A percentile compares a stretch with the other conserved stretches of the same genome.
Evolutionary conservation across 192 early-diverging fungal genomes (phyloP).

Genomic region (Linnemannia elongata): DNA sequence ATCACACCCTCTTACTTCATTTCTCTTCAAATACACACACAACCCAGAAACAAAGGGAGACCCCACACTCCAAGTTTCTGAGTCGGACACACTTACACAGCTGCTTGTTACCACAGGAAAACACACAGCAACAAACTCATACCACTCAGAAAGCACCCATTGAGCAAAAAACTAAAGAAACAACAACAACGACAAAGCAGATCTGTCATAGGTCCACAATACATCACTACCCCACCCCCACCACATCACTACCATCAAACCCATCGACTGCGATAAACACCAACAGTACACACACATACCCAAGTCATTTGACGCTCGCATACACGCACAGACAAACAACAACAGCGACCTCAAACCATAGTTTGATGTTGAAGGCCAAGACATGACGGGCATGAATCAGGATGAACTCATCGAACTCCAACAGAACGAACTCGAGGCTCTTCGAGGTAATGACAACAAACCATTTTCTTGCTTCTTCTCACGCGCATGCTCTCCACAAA

Average conservation of each 20-base stretch:
- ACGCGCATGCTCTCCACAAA: constrained; percentile 6
- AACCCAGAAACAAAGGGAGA: neutral
- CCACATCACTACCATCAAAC: too few relatives aligned
- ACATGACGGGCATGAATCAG: constrained; percentile 56
- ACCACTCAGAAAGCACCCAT: constrained; percentile 10
- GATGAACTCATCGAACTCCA: constrained; percentile 72
- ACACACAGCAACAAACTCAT: neutral
- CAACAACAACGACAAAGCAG: neutral
- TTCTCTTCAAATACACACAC: neutral
- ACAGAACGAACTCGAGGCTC: constrained; percentile 79
- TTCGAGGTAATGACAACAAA: constrained; percentile 59
- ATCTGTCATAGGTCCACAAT: too few relatives aligned
- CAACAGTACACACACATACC: neutral
- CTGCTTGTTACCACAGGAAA: neutral
- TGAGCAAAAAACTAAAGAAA: neutral
- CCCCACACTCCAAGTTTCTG: constrained; percentile 17
- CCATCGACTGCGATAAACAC: too few relatives aligned
- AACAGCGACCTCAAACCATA: neutral
- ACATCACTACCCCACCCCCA: neutral
- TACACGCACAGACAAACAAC: neutral
- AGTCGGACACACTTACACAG: constrained; percentile 12
- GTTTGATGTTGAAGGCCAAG: neutral
- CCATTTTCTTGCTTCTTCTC: neutral
- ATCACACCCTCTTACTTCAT: neutral
- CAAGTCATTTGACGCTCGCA: neutral